These are phyloP conservation scores for Elongisporangium undulatum DNA, from an alignment of 352 stramenopile species.

Conservation along the genomic window DNA sequence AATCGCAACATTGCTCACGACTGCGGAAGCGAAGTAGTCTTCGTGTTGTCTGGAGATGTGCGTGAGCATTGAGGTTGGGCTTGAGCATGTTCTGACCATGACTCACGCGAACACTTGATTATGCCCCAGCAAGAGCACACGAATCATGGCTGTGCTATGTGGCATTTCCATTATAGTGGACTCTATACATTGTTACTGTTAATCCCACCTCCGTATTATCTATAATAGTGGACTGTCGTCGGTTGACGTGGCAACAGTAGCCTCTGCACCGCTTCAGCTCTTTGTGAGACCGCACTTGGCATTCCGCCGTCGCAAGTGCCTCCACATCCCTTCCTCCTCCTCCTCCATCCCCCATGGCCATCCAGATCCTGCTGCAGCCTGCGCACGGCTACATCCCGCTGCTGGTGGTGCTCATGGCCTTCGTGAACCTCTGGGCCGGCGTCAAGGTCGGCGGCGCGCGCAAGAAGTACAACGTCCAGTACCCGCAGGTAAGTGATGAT, in stretches of 20 bases:
- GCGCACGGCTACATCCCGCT: slow-evolving; percentile 61
- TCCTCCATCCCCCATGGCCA: slow-evolving; percentile 7
- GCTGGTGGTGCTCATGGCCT: slow-evolving; percentile 40
- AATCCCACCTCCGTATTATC: too few species aligned
- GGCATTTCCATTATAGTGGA: too few species aligned
- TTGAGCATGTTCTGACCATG: too few species aligned
- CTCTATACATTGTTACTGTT: too few species aligned
- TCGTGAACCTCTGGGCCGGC: slow-evolving; percentile 55
- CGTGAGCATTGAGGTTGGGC: too few species aligned
- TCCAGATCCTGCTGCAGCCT: slow-evolving; percentile 45
- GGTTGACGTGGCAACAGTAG: background rate
- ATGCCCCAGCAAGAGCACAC: too few species aligned
- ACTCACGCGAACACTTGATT: too few species aligned
- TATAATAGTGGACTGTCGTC: background rate
- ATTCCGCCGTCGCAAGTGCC: background rate
- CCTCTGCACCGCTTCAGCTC: background rate
- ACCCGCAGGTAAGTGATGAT: slow-evolving; percentile 34
- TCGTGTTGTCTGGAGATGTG: too few species aligned
- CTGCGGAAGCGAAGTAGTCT: too few species aligned
- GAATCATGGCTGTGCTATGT: too few species aligned
- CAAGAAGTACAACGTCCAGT: slow-evolving; percentile 61
- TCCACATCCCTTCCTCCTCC: too few species aligned
- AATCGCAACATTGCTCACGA: too few species aligned
- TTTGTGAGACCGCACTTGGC: background rate
- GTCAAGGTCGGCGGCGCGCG: slow-evolving; percentile 53